phyloP scores from a whole-genome alignment of 768 basidiomycete genomes.

The Suillus tomentosus region DNA sequence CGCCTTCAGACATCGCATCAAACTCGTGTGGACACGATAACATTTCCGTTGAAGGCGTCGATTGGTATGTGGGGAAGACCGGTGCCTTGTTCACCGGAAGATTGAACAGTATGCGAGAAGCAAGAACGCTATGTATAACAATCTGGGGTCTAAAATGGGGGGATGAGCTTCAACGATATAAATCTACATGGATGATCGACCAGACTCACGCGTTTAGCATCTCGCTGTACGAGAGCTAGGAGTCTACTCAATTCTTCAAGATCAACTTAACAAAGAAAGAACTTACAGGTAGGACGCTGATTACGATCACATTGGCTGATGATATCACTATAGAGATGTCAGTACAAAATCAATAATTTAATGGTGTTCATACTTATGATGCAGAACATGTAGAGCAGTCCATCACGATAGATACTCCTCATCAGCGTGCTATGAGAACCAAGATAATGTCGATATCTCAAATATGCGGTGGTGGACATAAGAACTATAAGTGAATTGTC shows the following conservation, averaged over 20 bases:
- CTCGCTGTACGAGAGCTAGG: constrained; percentile 1
- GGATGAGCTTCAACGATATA: not conserved
- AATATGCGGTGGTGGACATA: constrained; percentile 4
- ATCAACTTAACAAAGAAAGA: not conserved
- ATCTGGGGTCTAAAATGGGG: constrained; percentile 6
- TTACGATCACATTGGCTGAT: not conserved
- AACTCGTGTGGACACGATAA: not conserved
- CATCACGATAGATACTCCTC: constrained; percentile 10
- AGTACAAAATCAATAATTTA: not conserved
- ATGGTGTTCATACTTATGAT: not conserved
- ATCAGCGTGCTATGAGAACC: constrained; percentile 6
- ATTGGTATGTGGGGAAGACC: not conserved
- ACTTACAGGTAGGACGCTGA: not conserved
- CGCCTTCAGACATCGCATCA: not conserved
- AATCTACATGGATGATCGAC: not conserved
- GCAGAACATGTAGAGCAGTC: constrained; percentile 3
- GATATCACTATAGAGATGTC: not conserved
- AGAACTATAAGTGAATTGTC: constrained; percentile 2
- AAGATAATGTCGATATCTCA: constrained; percentile 10
- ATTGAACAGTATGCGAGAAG: constrained; percentile 11
- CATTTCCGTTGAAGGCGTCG: not conserved
- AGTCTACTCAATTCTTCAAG: not conserved
- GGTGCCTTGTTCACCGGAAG: not conserved
- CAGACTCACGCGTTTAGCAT: not conserved
- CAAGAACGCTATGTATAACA: constrained; percentile 10